Evolutionary conservation across 257 asterid genomes (phyloP), one percentile per base, ranked within the genome.

Genomic region (Leonotis leonurus): DNA sequence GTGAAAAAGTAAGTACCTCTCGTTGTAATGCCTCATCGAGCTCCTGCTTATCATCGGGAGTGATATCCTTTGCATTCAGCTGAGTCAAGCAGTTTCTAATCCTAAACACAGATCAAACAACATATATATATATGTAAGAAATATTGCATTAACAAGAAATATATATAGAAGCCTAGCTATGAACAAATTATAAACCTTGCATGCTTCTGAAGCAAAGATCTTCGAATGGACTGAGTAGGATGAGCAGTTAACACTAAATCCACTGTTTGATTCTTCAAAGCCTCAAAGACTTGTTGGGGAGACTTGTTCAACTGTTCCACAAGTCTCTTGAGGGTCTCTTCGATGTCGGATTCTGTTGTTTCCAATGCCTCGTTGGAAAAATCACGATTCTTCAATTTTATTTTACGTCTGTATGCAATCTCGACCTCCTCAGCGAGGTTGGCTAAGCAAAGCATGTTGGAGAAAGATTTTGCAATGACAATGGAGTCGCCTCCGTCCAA

Each of bases 391-490:
- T 83, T 87, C 21, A 82, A 57, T 84, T 89, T 89, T 21, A 39
- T 78, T 75, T 95, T 78, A n/a, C 94, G 85, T 60, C 94, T 74
- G 75, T 74, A 79, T 5, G 97, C 97, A 65, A 89, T 87, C 80
- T 89, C 95, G 75, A 89, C 97, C 74, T 89, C 97, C 75, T 89
- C 97, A 10, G 95, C 97, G 39, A 89, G 89, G 68, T 87, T 89
- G 58, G 77, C 97, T 45, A 89, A 78, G 68, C 69, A 83, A 67
- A 87, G 94, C 97, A 89, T 89, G 88, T 89, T 79, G 39, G 97
- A 81, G 75, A 89, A 89, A 41, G 97, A 73, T 70, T 89, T 89
- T 8, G 97, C 80, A 45, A 87, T 61, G 17, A 89, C 95, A 46
- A 89, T 89, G 32, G 94, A 87, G 59, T 89, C 97, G 29, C 95